These are phyloP conservation scores for Middelhovenomyces tepae DNA, from an alignment of 805 yeast genomes.

Conservation along the genomic window DNA sequence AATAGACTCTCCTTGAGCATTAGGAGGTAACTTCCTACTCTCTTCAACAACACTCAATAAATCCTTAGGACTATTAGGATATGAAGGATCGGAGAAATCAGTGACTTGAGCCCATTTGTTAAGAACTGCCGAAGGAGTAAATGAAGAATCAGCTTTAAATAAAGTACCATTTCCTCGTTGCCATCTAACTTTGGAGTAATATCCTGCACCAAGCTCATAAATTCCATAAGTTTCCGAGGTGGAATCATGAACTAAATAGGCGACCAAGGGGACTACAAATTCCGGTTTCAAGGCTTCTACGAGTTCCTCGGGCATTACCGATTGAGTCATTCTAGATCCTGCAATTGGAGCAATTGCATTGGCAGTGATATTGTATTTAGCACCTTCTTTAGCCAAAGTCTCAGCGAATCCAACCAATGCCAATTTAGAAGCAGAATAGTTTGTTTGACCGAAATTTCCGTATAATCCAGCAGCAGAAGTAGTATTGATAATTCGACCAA, in stretches of 20 bases:
- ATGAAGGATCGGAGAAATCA: conserved; percentile 48
- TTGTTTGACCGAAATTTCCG: conserved; percentile 95
- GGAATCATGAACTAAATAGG: conserved; percentile 64
- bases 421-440: conserved; percentile 88
- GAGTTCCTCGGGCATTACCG: conserved; percentile 75
- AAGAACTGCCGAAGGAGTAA: conserved; percentile 81
- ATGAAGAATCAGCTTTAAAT: conserved; percentile 66
- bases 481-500: conserved; percentile 87
- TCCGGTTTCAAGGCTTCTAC: conserved; percentile 76
- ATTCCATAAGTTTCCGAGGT: conserved; percentile 61
- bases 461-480: conserved; percentile 95
- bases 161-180: conserved; percentile 82
- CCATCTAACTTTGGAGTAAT: conserved; percentile 88
- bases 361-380: conserved; percentile 68
- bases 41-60: conserved; percentile 51
- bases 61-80: conserved; percentile 69
- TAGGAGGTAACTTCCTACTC: conserved; percentile 42
- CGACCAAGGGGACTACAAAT: conserved; percentile 85
- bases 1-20: conserved; percentile 50
- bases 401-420: conserved; percentile 89
- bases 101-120: conserved; percentile 53
- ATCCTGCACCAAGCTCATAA: conserved; percentile 92
- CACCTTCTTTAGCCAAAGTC: conserved; percentile 92
- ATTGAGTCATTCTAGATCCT: conserved; percentile 92
- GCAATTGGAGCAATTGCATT: conserved; percentile 93